Evolutionary conservation across 148 eudicot genomes (phyloP).

Genomic region (Dysphania ambrosioides): DNA sequence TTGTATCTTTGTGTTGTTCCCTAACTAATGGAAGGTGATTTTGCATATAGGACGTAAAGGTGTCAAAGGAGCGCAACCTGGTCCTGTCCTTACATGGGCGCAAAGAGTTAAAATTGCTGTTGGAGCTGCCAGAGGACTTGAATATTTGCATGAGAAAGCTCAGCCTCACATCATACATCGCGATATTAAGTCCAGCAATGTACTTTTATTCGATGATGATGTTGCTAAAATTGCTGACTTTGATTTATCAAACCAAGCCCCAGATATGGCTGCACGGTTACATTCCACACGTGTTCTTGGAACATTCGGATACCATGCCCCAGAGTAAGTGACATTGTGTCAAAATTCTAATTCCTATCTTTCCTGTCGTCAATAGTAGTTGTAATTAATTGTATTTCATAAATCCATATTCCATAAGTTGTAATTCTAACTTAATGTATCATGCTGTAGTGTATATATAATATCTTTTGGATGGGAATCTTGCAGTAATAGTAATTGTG

Average conservation of each 20-base stretch:
- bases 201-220: constrained; percentile 65
- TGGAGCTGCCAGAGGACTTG: constrained; percentile 83
- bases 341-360: background rate
- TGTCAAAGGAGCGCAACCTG: constrained; percentile 73
- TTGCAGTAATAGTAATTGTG: background rate
- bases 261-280: constrained; percentile 73
- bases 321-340: constrained; percentile 50
- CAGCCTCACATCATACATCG: constrained; percentile 78
- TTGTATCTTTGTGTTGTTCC: constrained; percentile 1
- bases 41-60: constrained; percentile 58
- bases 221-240: constrained; percentile 85
- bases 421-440: background rate
- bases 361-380: background rate
- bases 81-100: constrained; percentile 73
- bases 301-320: constrained; percentile 78
- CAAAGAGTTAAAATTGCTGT: constrained; percentile 82
- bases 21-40: background rate
- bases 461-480: background rate
- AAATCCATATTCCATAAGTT: background rate
- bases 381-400: background rate
- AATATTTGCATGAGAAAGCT: constrained; percentile 71
- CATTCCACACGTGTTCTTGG: constrained; percentile 79
- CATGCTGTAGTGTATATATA: background rate
- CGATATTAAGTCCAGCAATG: constrained; percentile 81
- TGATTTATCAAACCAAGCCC: constrained; percentile 76